Base-by-base conservation (phyloP, 2,329 filamentous ascomycete species). In the Paramyrothecium sp. region DNA sequence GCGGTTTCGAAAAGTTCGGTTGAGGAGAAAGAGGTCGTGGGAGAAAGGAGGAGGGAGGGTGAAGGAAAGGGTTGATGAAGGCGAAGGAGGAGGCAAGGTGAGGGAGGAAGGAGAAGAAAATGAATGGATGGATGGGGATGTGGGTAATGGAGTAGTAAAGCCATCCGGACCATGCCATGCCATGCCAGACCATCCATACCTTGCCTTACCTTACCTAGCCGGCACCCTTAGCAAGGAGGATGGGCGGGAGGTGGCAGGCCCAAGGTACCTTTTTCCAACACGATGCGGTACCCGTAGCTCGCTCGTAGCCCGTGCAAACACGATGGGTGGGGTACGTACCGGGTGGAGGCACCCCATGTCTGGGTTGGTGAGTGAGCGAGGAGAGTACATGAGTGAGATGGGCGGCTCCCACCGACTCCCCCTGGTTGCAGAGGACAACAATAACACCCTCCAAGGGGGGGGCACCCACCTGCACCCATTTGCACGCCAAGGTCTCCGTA, bases 1-100 rank as follows among this genome's bases (percentile, higher is more conserved):
- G 67, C 65, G 71, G 72, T 73, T 74, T 75, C 72, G 69, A 69
- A 61, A 63, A n/a, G 12, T 51, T 65, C 63, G 64, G 60, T 69
- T 68, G 70, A 69, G 66, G 65, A 64, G 62, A 55, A 44, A 44
- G 38, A 44, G n/a, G 38, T 44, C 38, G 38, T 44, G 38, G 13
- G 38, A 58, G 60, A 49, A 53, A 58, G 60, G 51, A 30, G 55
- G 56, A 59, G 58, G 60, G 53, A 51, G 58, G 13, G 54, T 57
- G 61, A 56, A 55, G 58, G 54, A 60, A 61, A 57, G 60, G 60
- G 61, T 55, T 51, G 56, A 54, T 58, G 58, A 61, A 59, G 55
- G 58, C 58, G 48, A 58, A 53, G 58, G 59, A 61, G 61, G 60
- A 58, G 58, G 62, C 56, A 65, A 52, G 58, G 57, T 58, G 59